Conservation (phyloP, 2,329 filamentous ascomycete genomes). For the Aspergillus arachidicola region DNA sequence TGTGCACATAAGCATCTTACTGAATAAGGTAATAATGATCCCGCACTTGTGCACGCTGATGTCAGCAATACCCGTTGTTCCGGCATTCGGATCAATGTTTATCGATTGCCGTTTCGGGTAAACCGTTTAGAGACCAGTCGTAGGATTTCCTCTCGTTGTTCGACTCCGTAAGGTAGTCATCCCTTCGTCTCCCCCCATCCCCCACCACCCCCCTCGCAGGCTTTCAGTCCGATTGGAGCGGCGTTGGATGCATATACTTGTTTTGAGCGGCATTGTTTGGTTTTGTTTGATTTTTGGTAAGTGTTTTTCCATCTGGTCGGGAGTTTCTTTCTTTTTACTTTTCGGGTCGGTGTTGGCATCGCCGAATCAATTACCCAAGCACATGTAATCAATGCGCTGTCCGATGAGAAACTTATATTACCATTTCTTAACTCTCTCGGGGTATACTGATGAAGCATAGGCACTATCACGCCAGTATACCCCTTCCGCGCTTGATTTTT, state of each 20-base stretch:
- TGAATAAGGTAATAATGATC: neutral
- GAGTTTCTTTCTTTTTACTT: neutral
- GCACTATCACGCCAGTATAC: slow-evolving; percentile 20
- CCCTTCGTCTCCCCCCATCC: slow-evolving; percentile 9
- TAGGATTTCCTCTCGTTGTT: slow-evolving; percentile 31
- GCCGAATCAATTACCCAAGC: neutral
- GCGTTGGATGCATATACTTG: slow-evolving; percentile 31
- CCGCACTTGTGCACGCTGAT: slow-evolving; percentile 24
- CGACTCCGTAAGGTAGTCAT: neutral
- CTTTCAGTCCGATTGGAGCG: slow-evolving; percentile 22
- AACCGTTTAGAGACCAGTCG: slow-evolving; percentile 22
- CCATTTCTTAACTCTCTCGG: neutral
- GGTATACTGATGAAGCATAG: slow-evolving; percentile 13
- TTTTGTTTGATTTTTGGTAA: slow-evolving; percentile 23
- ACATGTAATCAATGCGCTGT: neutral
- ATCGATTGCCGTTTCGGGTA: slow-evolving; percentile 42
- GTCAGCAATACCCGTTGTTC: slow-evolving; percentile 30
- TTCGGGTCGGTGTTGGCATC: neutral
- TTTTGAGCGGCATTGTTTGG: slow-evolving; percentile 30
- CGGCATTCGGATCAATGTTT: slow-evolving; percentile 37
- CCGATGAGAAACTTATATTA: neutral
- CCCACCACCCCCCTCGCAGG: slow-evolving; percentile 18
- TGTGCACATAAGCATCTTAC: slow-evolving; percentile 6
- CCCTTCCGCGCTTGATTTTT: slow-evolving; percentile 16
- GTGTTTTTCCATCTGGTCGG: slow-evolving; percentile 6